Evolutionary conservation across 352 stramenopile species (phyloP).

Genomic region (Globisporangium apiculatum): DNA sequence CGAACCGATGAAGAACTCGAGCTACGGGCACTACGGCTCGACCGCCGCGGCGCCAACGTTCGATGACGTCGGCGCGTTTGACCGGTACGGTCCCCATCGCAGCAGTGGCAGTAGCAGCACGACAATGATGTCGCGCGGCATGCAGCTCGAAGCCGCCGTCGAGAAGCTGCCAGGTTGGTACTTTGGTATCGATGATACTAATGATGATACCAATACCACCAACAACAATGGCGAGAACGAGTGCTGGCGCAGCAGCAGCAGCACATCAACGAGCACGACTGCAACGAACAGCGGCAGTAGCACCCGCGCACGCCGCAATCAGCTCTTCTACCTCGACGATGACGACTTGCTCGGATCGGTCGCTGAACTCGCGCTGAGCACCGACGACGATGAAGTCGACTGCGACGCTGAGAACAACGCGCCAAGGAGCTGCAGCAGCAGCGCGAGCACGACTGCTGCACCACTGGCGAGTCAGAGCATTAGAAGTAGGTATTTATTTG

Average conservation of each 20-base stretch:
- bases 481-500: constrained; percentile 19
- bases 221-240: constrained; percentile 12
- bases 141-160: constrained; percentile 59
- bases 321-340: constrained; percentile 11
- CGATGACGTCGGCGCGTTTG: constrained; percentile 4
- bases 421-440: no score
- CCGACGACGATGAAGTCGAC: constrained; percentile 1
- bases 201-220: constrained; percentile 10
- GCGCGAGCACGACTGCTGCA: constrained; percentile 1
- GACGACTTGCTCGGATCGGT: constrained; percentile 15
- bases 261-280: constrained; percentile 5
- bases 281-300: constrained; percentile 15
- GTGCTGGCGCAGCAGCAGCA: constrained; percentile 6
- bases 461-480: constrained; percentile 6
- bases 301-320: constrained; percentile 3
- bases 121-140: constrained; percentile 31
- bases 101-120: constrained; percentile 9
- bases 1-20: constrained; percentile 13
- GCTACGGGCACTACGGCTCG: constrained; percentile 12
- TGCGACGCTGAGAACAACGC: constrained; percentile 7
- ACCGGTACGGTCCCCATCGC: no score
- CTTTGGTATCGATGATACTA: constrained; percentile 34
- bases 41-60: constrained; percentile 13
- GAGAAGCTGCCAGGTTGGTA: constrained; percentile 64
- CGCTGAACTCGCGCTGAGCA: constrained; percentile 3